phyloP scores from a whole-genome alignment of 1,139 yeast species.

The Kurtzmaniella quercitrusa region DNA sequence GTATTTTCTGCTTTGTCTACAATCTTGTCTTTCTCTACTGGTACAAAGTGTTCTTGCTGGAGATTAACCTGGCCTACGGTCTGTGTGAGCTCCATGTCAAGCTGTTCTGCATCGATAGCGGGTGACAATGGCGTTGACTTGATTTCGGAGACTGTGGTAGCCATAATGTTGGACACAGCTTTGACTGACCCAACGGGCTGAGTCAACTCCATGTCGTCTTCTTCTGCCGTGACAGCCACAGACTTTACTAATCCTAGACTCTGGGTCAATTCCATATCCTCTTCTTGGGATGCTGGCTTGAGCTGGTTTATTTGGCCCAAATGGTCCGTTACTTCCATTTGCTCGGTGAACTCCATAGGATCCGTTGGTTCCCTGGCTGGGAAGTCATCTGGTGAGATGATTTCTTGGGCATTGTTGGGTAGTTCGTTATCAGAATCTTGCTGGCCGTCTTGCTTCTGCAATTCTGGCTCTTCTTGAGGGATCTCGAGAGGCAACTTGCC shows the following conservation, averaged over 20 bases:
- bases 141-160: background rate
- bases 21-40: no score
- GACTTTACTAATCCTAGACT: constrained; percentile 6
- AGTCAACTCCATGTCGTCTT: constrained; percentile 14
- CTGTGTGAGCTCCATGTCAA: constrained; percentile 12
- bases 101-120: background rate
- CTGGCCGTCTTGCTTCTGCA: no score
- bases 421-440: no score
- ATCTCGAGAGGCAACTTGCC: no score
- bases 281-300: background rate
- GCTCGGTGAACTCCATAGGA: constrained; percentile 8
- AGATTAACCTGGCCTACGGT: constrained; percentile 4
- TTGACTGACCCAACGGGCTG: constrained; percentile 9
- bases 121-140: background rate
- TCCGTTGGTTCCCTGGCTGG: background rate
- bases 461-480: no score
- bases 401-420: no score
- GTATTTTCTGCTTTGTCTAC: background rate
- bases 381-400: background rate
- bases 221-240: constrained; percentile 4
- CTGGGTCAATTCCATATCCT: constrained; percentile 14
- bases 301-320: background rate
- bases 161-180: background rate
- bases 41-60: background rate
- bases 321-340: constrained; percentile 14